Percentiles rank a stretch among this genome's conserved stretches.
phyloP scores from a whole-genome alignment of 2,329 filamentous ascomycete species.

The Fusarium compactum region DNA sequence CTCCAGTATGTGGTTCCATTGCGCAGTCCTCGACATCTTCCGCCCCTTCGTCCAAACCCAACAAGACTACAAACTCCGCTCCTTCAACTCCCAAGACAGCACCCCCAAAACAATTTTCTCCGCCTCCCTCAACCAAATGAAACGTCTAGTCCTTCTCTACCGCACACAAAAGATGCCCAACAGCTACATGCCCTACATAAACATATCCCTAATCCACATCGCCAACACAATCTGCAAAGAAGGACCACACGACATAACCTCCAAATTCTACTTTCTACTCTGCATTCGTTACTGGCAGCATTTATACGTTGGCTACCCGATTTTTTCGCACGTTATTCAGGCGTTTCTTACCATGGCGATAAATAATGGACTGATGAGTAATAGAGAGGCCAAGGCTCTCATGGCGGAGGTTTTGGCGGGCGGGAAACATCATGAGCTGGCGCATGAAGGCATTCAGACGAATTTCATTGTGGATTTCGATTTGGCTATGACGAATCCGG shows the following conservation, averaged over 20 bases:
- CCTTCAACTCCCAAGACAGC: neutral
- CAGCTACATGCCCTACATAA: constrained; percentile 12
- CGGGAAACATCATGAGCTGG: neutral
- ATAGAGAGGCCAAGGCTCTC: neutral
- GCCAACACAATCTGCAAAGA: constrained; percentile 11
- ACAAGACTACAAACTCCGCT: neutral
- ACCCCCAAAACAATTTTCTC: neutral
- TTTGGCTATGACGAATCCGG: neutral
- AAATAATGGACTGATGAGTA: neutral
- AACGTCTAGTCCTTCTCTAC: neutral
- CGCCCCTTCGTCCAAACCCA: neutral
- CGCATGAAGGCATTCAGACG: neutral
- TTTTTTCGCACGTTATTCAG: neutral
- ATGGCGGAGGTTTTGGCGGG: neutral
- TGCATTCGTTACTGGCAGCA: constrained; percentile 8
- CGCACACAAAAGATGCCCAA: neutral
- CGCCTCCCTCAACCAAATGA: constrained; percentile 5
- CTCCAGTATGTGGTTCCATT: constrained; percentile 5
- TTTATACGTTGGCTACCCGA: neutral
- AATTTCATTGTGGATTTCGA: constrained; percentile 15
- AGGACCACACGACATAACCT: rapidly evolving
- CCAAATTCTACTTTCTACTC: neutral
- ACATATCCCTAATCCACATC: constrained; percentile 11
- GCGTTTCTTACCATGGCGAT: constrained; percentile 9
- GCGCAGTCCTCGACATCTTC: constrained; percentile 2